A percentile compares a stretch with the other conserved stretches of the same genome.
Evolutionary conservation across 108 stramenopile genomes (phyloP).

Genomic region (Pseudonitzschia multiseries): DNA sequence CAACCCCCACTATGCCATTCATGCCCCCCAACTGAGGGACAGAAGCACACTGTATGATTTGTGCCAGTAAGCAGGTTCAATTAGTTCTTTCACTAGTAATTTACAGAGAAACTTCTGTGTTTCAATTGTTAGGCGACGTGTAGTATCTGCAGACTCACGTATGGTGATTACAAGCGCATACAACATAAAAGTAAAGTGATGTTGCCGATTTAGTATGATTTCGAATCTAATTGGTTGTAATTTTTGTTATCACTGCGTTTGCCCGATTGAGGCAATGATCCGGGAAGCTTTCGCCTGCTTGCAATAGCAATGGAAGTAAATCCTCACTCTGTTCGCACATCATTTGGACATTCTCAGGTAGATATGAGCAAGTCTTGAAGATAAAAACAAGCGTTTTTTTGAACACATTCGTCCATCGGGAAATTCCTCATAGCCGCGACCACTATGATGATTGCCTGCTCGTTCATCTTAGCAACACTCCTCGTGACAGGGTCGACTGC

Average conservation of each 20-base stretch:
- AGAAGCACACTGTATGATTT: too few relatives aligned
- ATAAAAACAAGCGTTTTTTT: slow-evolving; percentile 35
- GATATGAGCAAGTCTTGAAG: slow-evolving; percentile 33
- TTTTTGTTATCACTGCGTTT: slow-evolving; percentile 15
- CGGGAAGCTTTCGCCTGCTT: slow-evolving; percentile 27
- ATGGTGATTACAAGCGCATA: too few relatives aligned
- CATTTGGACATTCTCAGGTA: slow-evolving; percentile 21
- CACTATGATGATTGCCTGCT: slow-evolving; percentile 13
- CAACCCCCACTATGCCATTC: too few relatives aligned
- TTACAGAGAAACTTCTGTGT: too few relatives aligned
- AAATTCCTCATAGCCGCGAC: slow-evolving; percentile 28
- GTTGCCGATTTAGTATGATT: too few relatives aligned
- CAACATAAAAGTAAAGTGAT: too few relatives aligned
- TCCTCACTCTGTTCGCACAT: slow-evolving; percentile 12
- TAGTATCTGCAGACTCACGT: too few relatives aligned
- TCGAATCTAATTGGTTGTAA: background rate
- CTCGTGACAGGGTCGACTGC: slow-evolving; percentile 28
- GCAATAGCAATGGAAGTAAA: slow-evolving; percentile 18
- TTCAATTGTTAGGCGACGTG: too few relatives aligned
- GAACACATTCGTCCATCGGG: slow-evolving; percentile 26
- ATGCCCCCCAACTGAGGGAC: too few relatives aligned
- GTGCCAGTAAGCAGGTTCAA: too few relatives aligned
- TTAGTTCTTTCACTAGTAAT: too few relatives aligned
- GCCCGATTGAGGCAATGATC: slow-evolving; percentile 23
- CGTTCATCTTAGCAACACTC: slow-evolving; percentile 21